Evolutionary conservation across 2,329 filamentous ascomycete genomes (phyloP), one percentile per base, ranked within the genome.

Genomic region (Stemphylium lycopersici): DNA sequence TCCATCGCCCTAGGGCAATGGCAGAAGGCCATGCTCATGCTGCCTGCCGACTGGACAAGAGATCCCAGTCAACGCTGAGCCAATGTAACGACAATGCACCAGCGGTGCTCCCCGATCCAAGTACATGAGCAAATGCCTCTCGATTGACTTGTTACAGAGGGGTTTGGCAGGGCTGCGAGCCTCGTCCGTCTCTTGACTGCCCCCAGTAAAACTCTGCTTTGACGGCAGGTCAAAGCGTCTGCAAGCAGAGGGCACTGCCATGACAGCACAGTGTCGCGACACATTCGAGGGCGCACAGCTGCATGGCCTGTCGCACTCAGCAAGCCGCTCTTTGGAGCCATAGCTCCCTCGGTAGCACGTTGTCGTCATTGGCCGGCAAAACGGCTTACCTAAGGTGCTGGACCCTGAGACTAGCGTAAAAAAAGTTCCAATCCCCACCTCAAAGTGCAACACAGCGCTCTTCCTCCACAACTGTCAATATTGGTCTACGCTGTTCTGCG

Each of bases 351-450:
- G 38, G 36, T 47, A 32, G 48, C 24, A 22, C 41, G n/a, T 16
- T 31, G 32, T 12, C 31, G 47, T 45, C 52, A 61, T 59, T 61
- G 58, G 58, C 53, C 36, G 24, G 18, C 24, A 16, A 16, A 10
- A 3, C 36, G 47, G 47, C 29, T 52, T 54, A 51, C 47, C 48
- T 46, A 53, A 49, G 46, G 32, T 6, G 33, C 37, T 60, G 56
- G 58, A 63, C 58, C 60, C 56, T 55, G 53, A 37, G 39, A 39
- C 51, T 41, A 46, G 43, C 43, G 48, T 44, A 34, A 49, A 53
- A 53, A 53, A 51, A 55, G 47, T 51, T 55, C 20, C 26, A 51
- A 59, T 59, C 65, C 62, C 64, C 65, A 63, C 65, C 61, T 62
- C 55, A 48, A 29, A 37, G 41, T 48, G 48, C 53, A 33, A 51